Percentiles rank a stretch among this genome's conserved stretches.
Evolutionary conservation across 202 grass and related monocot species (phyloP).

Genomic region (Elaeis oleifera): DNA sequence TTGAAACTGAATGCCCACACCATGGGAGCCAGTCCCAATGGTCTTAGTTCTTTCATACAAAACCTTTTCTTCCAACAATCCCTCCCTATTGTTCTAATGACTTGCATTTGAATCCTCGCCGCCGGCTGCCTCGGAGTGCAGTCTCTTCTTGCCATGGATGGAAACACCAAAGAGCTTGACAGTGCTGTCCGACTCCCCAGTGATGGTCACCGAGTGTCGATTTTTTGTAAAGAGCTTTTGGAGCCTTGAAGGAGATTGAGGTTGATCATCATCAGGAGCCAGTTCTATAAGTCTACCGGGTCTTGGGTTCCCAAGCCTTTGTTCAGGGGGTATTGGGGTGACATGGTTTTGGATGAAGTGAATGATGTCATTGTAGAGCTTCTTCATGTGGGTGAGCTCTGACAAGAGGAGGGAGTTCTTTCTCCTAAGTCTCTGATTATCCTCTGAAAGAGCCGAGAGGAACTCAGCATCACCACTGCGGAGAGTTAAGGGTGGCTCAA

Average conservation of each 20-base stretch:
- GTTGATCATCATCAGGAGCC: conserved; percentile 4
- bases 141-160: conserved; percentile 55
- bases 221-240: neutral
- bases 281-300: conserved; percentile 42
- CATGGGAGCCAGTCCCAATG: no score
- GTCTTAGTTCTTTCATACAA: no score
- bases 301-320: conserved; percentile 1
- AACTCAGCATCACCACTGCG: conserved; percentile 27
- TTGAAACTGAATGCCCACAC: no score
- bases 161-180: conserved; percentile 80
- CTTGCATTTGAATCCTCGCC: no score
- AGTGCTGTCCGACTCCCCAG: conserved; percentile 10
- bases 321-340: conserved; percentile 26
- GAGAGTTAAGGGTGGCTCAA: neutral
- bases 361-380: conserved; percentile 91
- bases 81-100: no score
- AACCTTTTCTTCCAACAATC: no score
- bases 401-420: conserved; percentile 73
- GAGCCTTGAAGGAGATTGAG: no score
- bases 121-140: neutral
- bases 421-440: conserved; percentile 67
- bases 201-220: neutral
- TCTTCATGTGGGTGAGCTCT: conserved; percentile 91
- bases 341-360: conserved; percentile 91
- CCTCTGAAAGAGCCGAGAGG: conserved; percentile 66